Evolutionary conservation across 1,284 basidiomycete genomes (phyloP).

Genomic region (Irpex sp.): DNA sequence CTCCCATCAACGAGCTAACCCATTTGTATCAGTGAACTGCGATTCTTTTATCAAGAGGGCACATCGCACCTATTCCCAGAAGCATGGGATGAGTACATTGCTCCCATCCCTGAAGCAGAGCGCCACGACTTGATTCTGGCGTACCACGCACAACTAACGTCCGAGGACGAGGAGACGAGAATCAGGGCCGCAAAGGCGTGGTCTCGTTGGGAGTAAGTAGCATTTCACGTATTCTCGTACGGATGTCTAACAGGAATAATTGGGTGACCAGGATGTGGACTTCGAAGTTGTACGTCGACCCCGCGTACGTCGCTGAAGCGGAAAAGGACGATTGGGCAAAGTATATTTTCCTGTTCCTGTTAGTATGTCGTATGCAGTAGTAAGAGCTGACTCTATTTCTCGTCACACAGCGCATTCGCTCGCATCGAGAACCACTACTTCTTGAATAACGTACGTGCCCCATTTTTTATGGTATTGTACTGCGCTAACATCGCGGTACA

Average conservation of each 20-base stretch:
- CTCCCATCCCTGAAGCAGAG: slow-evolving; percentile 78
- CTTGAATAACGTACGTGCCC: slow-evolving; percentile 57
- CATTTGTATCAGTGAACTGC: slow-evolving; percentile 59
- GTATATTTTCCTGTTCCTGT: slow-evolving; percentile 37
- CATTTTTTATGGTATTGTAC: not conserved
- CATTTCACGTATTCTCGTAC: not conserved
- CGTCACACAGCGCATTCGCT: slow-evolving; percentile 63
- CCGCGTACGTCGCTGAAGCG: slow-evolving; percentile 65
- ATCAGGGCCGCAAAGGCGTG: slow-evolving; percentile 81
- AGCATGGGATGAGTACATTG: slow-evolving; percentile 82
- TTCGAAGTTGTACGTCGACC: slow-evolving; percentile 69
- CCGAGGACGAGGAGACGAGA: slow-evolving; percentile 65
- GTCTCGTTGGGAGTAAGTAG: slow-evolving; percentile 83
- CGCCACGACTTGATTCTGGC: slow-evolving; percentile 78
- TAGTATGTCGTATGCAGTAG: not conserved
- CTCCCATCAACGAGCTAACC: not conserved
- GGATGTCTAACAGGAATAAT: not conserved
- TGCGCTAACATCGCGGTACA: slow-evolving; percentile 19
- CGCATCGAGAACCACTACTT: slow-evolving; percentile 94
- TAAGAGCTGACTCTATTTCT: slow-evolving; percentile 2
- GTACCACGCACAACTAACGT: slow-evolving; percentile 82
- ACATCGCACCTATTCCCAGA: slow-evolving; percentile 84
- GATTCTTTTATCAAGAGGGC: slow-evolving; percentile 91
- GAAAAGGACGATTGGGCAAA: slow-evolving; percentile 74
- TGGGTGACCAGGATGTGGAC: slow-evolving; percentile 67